phyloP scores from a whole-genome alignment of 2,329 filamentous ascomycete genomes.

The Cladosporium oxysporum region DNA sequence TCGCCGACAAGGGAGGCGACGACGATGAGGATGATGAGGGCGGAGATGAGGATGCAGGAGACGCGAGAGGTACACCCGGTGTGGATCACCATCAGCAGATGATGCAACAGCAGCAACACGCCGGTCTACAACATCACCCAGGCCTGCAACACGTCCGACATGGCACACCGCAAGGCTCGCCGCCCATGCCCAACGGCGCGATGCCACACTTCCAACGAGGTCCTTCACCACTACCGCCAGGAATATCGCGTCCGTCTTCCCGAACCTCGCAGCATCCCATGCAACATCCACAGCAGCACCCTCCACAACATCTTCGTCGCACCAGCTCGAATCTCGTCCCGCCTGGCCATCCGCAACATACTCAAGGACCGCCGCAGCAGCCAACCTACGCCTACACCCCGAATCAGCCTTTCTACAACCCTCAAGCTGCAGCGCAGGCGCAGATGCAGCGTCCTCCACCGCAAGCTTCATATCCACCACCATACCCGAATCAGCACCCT shows the following conservation, averaged over 20 bases:
- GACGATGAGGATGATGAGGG: conserved; percentile 74
- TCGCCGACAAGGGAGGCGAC: conserved; percentile 76
- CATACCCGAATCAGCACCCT: conserved; percentile 34
- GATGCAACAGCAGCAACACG: conserved; percentile 37
- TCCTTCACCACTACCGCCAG: conserved; percentile 78
- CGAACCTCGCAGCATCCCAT: conserved; percentile 69
- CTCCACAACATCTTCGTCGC: conserved; percentile 60
- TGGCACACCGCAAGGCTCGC: conserved; percentile 80
- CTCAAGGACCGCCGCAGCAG: conserved; percentile 60
- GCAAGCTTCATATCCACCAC: conserved; percentile 31
- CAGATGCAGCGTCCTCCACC: conserved; percentile 46
- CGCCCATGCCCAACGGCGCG: conserved; percentile 75
- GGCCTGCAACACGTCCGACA: conserved; percentile 81
- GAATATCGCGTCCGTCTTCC: conserved; percentile 74
- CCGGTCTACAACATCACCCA: conserved; percentile 51
- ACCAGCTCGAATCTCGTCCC: conserved; percentile 72
- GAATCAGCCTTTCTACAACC: conserved; percentile 80
- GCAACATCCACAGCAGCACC: conserved; percentile 49
- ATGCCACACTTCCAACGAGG: conserved; percentile 70
- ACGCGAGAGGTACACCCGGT: conserved; percentile 71
- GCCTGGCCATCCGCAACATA: conserved; percentile 58
- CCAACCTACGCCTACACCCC: conserved; percentile 78
- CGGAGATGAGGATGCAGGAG: conserved; percentile 55
- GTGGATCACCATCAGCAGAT: conserved; percentile 48
- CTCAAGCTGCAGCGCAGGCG: conserved; percentile 54